Evolutionary conservation across 371 early-diverging fungal species (phyloP).

Genomic region (Haplosporangium sp.): DNA sequence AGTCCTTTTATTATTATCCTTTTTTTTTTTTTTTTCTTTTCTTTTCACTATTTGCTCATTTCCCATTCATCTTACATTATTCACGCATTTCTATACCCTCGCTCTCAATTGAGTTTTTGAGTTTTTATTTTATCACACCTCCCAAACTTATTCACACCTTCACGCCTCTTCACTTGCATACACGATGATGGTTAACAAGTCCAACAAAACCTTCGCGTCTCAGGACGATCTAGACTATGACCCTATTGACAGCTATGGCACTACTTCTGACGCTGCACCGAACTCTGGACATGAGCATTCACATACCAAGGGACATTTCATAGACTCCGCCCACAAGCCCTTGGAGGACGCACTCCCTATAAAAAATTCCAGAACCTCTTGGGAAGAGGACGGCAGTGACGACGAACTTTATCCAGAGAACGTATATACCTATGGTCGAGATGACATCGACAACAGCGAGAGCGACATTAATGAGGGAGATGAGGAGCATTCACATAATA

Average conservation of each 20-base stretch:
- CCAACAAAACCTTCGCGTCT: conserved; percentile 7
- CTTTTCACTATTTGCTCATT: background rate
- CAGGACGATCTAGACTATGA: conserved; percentile 25
- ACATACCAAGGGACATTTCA: conserved; percentile 10
- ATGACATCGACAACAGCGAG: conserved; percentile 17
- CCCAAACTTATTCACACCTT: background rate
- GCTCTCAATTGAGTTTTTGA: conserved; percentile 5
- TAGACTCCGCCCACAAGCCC: background rate
- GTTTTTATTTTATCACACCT: background rate
- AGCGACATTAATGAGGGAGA: conserved; percentile 11
- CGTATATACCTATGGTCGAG: conserved; percentile 40
- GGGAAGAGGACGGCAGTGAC: conserved; percentile 49
- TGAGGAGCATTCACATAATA: conserved; percentile 6
- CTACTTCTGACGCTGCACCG: conserved; percentile 16
- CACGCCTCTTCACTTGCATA: background rate
- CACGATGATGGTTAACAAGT: conserved; percentile 43
- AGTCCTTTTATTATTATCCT: background rate
- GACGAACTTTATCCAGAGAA: conserved; percentile 42
- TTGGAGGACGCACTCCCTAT: conserved; percentile 13
- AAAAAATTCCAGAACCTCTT: conserved; percentile 30
- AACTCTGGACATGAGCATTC: conserved; percentile 10
- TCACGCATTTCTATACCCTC: background rate
- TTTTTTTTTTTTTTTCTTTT: background rate
- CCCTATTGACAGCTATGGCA: conserved; percentile 25
- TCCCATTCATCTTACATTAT: background rate